Conservation (phyloP, 352 stramenopile species). For the Phytopythium sindhum region DNA sequence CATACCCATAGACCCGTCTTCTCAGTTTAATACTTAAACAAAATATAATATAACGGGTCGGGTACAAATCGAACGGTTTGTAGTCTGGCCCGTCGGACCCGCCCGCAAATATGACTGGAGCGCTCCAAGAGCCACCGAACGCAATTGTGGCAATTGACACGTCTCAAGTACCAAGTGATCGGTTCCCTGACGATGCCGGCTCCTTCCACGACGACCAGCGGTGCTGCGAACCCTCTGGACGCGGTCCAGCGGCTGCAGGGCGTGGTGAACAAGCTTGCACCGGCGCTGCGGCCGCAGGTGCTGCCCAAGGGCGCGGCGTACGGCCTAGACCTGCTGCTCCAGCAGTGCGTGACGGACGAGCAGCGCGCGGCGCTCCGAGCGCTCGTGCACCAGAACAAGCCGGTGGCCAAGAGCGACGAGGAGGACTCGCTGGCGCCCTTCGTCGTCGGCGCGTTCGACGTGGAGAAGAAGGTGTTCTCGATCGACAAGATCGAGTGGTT, state of each 20-base stretch:
- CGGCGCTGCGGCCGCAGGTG: conserved; percentile 55
- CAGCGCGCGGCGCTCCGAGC: conserved; percentile 52
- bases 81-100: not conserved
- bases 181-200: not conserved
- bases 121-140: not conserved
- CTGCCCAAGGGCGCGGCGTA: conserved; percentile 59
- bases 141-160: not conserved
- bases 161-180: not conserved
- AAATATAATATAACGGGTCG: not conserved
- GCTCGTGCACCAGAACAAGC: conserved; percentile 38
- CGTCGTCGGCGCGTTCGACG: conserved; percentile 56
- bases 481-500: conserved; percentile 69
- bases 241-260: conserved; percentile 66
- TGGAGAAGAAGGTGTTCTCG: conserved; percentile 50
- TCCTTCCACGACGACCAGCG: conserved; percentile 9
- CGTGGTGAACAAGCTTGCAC: conserved; percentile 48
- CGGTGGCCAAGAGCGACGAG: conserved; percentile 22
- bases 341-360: conserved; percentile 56
- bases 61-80: not conserved
- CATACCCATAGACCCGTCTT: too few relatives aligned
- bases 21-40: too few relatives aligned
- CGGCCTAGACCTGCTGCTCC: conserved; percentile 59
- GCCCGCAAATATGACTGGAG: not conserved
- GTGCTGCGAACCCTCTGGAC: conserved; percentile 34
- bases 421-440: conserved; percentile 18